Percentiles rank a stretch among this genome's conserved stretches.
These are phyloP conservation scores for Dendryphion nanum DNA, from an alignment of 2,329 filamentous ascomycete species.

Conservation along the genomic window DNA sequence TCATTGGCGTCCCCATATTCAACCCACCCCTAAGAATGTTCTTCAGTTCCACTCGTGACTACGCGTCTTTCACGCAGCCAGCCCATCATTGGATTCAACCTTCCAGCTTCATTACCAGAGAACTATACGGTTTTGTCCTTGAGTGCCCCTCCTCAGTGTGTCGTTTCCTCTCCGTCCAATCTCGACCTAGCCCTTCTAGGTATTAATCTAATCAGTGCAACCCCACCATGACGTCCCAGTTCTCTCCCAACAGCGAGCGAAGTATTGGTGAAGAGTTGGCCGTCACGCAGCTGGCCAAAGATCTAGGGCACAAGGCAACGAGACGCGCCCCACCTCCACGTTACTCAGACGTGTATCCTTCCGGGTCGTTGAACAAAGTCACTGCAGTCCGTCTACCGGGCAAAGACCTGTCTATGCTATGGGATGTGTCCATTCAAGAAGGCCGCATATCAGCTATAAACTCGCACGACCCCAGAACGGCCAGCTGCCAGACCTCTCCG, in stretches of 20 bases:
- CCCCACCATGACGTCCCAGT: constrained; percentile 27
- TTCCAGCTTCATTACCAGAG: too few species aligned
- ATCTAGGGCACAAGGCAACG: constrained; percentile 4
- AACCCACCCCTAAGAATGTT: too few species aligned
- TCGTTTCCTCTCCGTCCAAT: too few species aligned
- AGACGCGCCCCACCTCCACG: constrained; percentile 8
- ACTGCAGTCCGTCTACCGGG: constrained; percentile 34
- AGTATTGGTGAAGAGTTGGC: constrained; percentile 33
- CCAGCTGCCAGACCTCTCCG: constrained; percentile 8
- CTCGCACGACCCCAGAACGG: constrained; percentile 20
- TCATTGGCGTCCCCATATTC: too few species aligned
- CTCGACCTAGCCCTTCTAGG: too few species aligned
- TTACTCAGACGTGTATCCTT: too few species aligned
- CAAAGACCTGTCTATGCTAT: constrained; percentile 27
- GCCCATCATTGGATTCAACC: too few species aligned
- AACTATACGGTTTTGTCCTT: too few species aligned
- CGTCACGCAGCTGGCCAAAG: constrained; percentile 21
- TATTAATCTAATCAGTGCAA: too few species aligned
- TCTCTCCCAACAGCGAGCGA: constrained; percentile 28
- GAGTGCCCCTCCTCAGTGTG: too few species aligned
- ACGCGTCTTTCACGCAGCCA: too few species aligned
- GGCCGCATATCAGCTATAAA: constrained; percentile 34
- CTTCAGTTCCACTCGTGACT: too few species aligned
- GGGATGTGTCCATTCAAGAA: constrained; percentile 38
- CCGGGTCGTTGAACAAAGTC: constrained; percentile 25